These are phyloP conservation scores for Lactarius quietus DNA, from an alignment of 768 basidiomycete genomes.

Conservation along the genomic window DNA sequence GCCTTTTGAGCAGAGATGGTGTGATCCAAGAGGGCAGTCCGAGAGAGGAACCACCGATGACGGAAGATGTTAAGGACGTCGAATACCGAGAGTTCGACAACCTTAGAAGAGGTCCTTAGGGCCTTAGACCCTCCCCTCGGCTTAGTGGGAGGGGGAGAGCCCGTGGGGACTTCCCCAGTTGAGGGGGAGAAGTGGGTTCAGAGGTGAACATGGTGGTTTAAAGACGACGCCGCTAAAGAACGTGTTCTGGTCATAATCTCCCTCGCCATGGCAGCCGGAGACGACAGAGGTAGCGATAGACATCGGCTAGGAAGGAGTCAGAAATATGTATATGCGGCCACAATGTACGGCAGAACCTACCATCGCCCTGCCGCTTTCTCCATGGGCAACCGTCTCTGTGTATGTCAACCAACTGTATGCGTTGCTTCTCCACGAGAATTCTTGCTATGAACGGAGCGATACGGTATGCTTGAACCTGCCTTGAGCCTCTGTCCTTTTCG, in stretches of 20 bases:
- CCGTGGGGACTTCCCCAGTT: no score
- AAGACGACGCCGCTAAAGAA: no score
- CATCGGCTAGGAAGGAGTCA: constrained; percentile 8
- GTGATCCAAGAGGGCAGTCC: no score
- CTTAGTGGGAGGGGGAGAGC: no score
- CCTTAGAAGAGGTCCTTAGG: no score
- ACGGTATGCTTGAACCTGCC: not conserved
- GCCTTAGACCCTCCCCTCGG: no score
- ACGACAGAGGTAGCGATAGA: constrained; percentile 57
- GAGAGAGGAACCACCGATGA: no score
- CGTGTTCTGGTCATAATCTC: constrained; percentile 56
- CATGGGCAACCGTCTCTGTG: constrained; percentile 86
- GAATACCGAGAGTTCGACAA: no score
- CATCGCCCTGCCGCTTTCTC: constrained; percentile 75
- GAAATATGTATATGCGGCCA: not conserved
- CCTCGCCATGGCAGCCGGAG: constrained; percentile 58
- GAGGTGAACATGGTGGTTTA: no score
- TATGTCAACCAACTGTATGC: constrained; percentile 54
- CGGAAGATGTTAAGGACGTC: no score
- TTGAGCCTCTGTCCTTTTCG: constrained; percentile 55
- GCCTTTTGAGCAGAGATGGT: no score
- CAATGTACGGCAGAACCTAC: constrained; percentile 41
- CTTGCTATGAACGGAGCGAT: constrained; percentile 45
- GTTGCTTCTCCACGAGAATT: constrained; percentile 71
- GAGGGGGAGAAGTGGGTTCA: no score